phyloP scores from a whole-genome alignment of 768 basidiomycete genomes.

The Myochromella boudieri region DNA sequence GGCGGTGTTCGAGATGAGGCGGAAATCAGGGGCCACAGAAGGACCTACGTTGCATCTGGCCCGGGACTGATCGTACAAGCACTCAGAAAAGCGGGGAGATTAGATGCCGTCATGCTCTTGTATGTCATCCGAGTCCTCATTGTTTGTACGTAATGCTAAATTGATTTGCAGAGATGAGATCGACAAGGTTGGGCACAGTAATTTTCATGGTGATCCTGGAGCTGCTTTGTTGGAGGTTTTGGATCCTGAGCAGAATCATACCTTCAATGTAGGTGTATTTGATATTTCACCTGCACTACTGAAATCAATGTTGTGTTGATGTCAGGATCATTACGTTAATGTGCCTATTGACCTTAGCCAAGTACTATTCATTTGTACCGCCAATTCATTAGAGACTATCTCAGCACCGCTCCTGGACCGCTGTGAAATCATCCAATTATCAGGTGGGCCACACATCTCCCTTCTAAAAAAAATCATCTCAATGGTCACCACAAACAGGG shows the following conservation, averaged over 20 bases:
- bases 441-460: constrained; percentile 41
- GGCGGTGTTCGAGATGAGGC: constrained; percentile 95
- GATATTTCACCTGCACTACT: background rate
- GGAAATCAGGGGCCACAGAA: constrained; percentile 48
- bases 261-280: constrained; percentile 58
- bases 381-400: constrained; percentile 88
- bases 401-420: constrained; percentile 86
- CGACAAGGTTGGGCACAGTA: constrained; percentile 86
- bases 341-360: constrained; percentile 86
- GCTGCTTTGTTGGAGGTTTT: constrained; percentile 91
- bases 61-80: constrained; percentile 87
- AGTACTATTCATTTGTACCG: constrained; percentile 90
- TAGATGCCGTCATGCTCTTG: constrained; percentile 80
- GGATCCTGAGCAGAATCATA: constrained; percentile 91
- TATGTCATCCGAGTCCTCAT: constrained; percentile 22
- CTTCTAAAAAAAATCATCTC: background rate
- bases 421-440: constrained; percentile 83
- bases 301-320: background rate
- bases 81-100: constrained; percentile 76
- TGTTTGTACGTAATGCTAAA: constrained; percentile 1
- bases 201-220: constrained; percentile 89
- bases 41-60: constrained; percentile 91
- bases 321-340: constrained; percentile 88
- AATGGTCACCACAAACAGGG: constrained; percentile 33
- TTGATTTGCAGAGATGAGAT: constrained; percentile 68